phyloP scores from a whole-genome alignment of 177 flowering plant genomes.

The Telopea speciosissima region DNA sequence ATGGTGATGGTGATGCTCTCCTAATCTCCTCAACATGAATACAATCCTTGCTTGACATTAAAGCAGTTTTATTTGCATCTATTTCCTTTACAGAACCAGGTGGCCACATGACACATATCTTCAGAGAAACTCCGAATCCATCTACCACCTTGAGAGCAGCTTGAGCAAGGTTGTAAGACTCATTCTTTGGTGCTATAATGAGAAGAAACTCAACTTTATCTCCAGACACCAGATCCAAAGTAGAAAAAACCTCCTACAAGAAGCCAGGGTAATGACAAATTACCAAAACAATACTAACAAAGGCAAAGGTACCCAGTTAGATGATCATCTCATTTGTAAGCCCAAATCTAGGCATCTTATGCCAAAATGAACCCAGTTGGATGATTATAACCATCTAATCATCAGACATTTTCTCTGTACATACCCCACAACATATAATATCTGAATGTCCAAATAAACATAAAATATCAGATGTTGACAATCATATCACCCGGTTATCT shows the following conservation, averaged over 20 bases:
- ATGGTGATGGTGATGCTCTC: conserved; percentile 21
- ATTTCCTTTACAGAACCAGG: conserved; percentile 18
- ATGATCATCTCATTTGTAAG: neutral
- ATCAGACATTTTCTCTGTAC: neutral
- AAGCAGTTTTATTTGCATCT: conserved; percentile 30
- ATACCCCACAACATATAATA: too few species aligned
- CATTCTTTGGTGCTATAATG: conserved; percentile 56
- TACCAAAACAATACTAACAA: neutral
- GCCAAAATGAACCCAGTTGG: neutral
- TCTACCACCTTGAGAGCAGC: conserved; percentile 59
- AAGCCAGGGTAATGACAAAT: neutral
- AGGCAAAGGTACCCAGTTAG: neutral
- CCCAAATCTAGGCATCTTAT: neutral
- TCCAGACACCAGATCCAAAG: conserved; percentile 67
- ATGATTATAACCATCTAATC: neutral
- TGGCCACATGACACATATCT: conserved; percentile 76
- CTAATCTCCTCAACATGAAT: conserved; percentile 54
- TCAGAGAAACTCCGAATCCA: conserved; percentile 40
- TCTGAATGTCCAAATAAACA: neutral
- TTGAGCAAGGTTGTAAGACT: conserved; percentile 62
- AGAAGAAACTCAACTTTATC: conserved; percentile 70
- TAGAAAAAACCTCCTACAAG: conserved; percentile 63
- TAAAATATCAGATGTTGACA: neutral
- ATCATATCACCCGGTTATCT: neutral
- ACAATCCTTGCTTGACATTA: conserved; percentile 44